Conservation (phyloP, 768 basidiomycete genomes). For the Hortiboletus flavorubellus region DNA sequence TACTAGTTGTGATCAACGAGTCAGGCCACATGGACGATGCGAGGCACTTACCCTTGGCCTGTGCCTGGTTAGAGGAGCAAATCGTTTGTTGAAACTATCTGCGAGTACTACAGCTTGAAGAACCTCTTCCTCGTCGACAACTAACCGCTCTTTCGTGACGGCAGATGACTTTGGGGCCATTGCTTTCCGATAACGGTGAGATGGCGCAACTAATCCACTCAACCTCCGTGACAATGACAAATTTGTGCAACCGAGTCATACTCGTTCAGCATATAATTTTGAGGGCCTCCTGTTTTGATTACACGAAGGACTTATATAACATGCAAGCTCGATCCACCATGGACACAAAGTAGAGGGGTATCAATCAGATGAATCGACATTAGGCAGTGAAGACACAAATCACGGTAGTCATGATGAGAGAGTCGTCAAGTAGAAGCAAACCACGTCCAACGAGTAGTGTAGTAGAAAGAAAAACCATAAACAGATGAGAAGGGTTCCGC, state of each 20-base stretch:
- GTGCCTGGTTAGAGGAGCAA: constrained; percentile 83
- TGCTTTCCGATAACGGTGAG: neutral
- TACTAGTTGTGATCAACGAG: constrained; percentile 31
- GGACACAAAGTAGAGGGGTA: constrained; percentile 42
- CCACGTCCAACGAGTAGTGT: constrained; percentile 60
- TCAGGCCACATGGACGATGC: constrained; percentile 12
- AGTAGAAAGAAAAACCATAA: constrained; percentile 35
- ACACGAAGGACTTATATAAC: constrained; percentile 33
- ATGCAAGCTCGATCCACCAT: constrained; percentile 32
- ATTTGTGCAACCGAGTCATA: constrained; percentile 25
- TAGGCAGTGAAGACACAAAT: constrained; percentile 60
- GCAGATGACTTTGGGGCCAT: constrained; percentile 67
- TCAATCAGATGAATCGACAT: constrained; percentile 65
- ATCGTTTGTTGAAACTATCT: constrained; percentile 93
- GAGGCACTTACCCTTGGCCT: constrained; percentile 71
- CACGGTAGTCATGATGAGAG: constrained; percentile 58
- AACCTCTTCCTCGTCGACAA: constrained; percentile 76
- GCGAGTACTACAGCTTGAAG: constrained; percentile 95
- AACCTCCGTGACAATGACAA: neutral
- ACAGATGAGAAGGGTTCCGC: constrained; percentile 34
- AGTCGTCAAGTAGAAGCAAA: constrained; percentile 55
- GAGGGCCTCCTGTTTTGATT: constrained; percentile 24
- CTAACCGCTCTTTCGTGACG: constrained; percentile 58
- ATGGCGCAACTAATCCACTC: neutral
- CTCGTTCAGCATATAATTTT: neutral